These are phyloP conservation scores for Lophiotrema nucula DNA, from an alignment of 495 filamentous ascomycete genomes.

Conservation along the genomic window DNA sequence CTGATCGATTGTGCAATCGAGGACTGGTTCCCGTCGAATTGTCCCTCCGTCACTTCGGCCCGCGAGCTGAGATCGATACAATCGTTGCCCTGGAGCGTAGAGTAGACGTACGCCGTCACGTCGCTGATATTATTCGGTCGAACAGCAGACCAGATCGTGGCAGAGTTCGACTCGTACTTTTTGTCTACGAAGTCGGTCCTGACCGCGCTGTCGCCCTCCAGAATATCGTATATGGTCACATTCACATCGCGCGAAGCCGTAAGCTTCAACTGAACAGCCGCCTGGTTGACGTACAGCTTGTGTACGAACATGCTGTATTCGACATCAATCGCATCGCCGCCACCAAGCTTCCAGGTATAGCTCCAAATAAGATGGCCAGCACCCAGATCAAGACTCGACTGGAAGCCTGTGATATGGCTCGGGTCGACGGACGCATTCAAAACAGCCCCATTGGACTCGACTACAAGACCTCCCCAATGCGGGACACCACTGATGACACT, in stretches of 20 bases:
- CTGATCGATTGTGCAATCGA: slow-evolving; percentile 58
- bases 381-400: slow-evolving; percentile 62
- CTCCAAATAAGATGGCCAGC: slow-evolving; percentile 62
- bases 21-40: slow-evolving; percentile 58
- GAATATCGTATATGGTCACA: slow-evolving; percentile 56
- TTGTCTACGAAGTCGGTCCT: slow-evolving; percentile 57
- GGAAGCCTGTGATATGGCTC: slow-evolving; percentile 58
- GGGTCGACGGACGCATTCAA: slow-evolving; percentile 64
- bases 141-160: slow-evolving; percentile 58
- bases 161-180: slow-evolving; percentile 46
- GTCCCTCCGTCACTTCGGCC: slow-evolving; percentile 43
- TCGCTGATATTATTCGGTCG: slow-evolving; percentile 54
- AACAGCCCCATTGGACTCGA: slow-evolving; percentile 55
- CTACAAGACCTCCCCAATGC: slow-evolving; percentile 62
- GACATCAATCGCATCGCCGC: slow-evolving; percentile 50
- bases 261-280: slow-evolving; percentile 59
- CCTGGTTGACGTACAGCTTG: slow-evolving; percentile 62
- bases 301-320: slow-evolving; percentile 60
- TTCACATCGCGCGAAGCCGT: slow-evolving; percentile 48
- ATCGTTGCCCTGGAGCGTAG: slow-evolving; percentile 42
- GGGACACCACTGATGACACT: slow-evolving; percentile 73
- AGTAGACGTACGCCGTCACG: slow-evolving; percentile 62
- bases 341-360: slow-evolving; percentile 64
- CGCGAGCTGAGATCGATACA: slow-evolving; percentile 51
- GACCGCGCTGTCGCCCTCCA: slow-evolving; percentile 59